Conservation (phyloP, 2,329 filamentous ascomycete genomes). For the Ceratocystis ficicola region DNA sequence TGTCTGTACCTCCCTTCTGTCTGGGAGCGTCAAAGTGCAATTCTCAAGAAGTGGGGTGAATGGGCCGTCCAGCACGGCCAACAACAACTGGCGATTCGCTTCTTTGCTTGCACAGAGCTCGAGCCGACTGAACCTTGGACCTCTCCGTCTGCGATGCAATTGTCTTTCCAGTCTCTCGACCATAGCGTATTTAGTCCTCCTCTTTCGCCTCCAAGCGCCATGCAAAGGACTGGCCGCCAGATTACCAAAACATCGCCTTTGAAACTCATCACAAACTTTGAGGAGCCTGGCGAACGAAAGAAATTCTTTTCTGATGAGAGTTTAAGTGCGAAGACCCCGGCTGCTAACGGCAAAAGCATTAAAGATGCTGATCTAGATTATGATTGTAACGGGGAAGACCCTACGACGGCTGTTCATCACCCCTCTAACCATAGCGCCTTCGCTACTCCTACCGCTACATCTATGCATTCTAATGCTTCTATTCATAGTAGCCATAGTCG, state of each 20-base stretch:
- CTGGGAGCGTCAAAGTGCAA: slow-evolving; percentile 79
- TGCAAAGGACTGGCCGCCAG: slow-evolving; percentile 43
- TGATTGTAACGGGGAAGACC: slow-evolving; percentile 40
- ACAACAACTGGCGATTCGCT: slow-evolving; percentile 81
- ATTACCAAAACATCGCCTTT: slow-evolving; percentile 71
- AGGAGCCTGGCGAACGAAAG: slow-evolving; percentile 47
- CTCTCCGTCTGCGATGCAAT: slow-evolving; percentile 61
- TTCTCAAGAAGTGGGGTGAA: slow-evolving; percentile 92
- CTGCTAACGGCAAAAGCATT: slow-evolving; percentile 28
- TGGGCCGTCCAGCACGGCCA: slow-evolving; percentile 76
- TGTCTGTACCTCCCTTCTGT: slow-evolving; percentile 72
- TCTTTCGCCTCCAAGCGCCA: slow-evolving; percentile 58
- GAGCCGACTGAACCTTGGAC: slow-evolving; percentile 81
- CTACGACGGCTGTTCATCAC: slow-evolving; percentile 57
- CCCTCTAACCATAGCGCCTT: slow-evolving; percentile 55
- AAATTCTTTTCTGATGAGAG: slow-evolving; percentile 46
- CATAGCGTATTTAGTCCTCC: slow-evolving; percentile 54
- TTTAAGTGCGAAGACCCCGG: slow-evolving; percentile 57
- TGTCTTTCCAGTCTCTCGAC: slow-evolving; percentile 43
- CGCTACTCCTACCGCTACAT: slow-evolving; percentile 58
- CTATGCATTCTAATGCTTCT: slow-evolving; percentile 47
- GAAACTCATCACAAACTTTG: slow-evolving; percentile 86
- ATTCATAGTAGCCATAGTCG: slow-evolving; percentile 46
- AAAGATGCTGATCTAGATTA: slow-evolving; percentile 55
- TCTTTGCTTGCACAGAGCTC: slow-evolving; percentile 78